Conservation (phyloP, 2,329 filamentous ascomycete genomes). For the Davidsoniella eucalypti region DNA sequence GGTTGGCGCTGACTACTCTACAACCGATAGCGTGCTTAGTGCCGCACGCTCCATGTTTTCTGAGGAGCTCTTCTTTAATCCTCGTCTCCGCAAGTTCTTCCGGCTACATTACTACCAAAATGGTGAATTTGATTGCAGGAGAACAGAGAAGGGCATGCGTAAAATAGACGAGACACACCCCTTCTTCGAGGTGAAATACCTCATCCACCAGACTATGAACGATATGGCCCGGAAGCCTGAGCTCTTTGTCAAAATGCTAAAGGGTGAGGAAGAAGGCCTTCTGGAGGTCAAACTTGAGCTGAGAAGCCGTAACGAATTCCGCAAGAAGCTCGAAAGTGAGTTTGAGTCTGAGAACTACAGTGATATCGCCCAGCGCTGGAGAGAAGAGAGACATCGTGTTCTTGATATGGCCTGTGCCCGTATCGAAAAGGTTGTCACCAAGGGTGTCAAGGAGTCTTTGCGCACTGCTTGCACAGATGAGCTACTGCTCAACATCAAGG, state of each 20-base stretch:
- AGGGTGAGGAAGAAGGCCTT: constrained; percentile 84
- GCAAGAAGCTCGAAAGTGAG: constrained; percentile 58
- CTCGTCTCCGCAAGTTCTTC: constrained; percentile 77
- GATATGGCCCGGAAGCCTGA: constrained; percentile 74
- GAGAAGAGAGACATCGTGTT: constrained; percentile 69
- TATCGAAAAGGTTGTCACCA: constrained; percentile 68
- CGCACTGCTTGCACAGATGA: constrained; percentile 88
- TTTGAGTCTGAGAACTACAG: constrained; percentile 94
- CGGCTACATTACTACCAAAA: constrained; percentile 68
- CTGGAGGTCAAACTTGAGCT: constrained; percentile 71
- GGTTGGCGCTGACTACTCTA: constrained; percentile 56
- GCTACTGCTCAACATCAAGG: constrained; percentile 72
- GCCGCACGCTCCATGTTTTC: constrained; percentile 78
- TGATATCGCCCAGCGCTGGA: constrained; percentile 90
- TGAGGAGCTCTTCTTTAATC: constrained; percentile 77
- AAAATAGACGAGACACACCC: constrained; percentile 91
- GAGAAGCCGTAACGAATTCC: constrained; percentile 60
- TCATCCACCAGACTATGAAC: constrained; percentile 71
- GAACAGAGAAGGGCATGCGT: constrained; percentile 85
- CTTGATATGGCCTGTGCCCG: constrained; percentile 68
- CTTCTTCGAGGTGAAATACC: constrained; percentile 95
- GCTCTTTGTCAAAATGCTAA: constrained; percentile 91
- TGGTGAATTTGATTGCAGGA: constrained; percentile 69
- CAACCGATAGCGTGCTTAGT: constrained; percentile 56
- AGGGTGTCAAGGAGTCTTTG: constrained; percentile 86